These are phyloP conservation scores for Calonectria ilicicola DNA, from an alignment of 2,329 filamentous ascomycete species.

Conservation along the genomic window DNA sequence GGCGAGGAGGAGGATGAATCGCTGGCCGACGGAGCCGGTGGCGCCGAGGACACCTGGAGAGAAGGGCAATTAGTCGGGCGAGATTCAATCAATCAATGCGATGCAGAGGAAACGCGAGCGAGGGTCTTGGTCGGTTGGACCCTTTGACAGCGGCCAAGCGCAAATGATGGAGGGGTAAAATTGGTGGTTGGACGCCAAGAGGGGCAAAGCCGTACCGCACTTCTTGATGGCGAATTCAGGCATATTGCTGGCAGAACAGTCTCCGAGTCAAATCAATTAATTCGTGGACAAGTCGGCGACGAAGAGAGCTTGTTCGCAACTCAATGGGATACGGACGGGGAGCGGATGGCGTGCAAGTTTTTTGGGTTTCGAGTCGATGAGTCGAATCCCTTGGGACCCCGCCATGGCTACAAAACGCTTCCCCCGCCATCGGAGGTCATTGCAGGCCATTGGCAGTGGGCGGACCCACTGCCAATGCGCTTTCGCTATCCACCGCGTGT, in stretches of 20 bases:
- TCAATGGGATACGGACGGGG: not conserved
- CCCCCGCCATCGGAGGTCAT: slow-evolving; percentile 52
- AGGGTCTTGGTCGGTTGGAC: no score
- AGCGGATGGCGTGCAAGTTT: slow-evolving; percentile 26
- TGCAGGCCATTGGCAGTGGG: slow-evolving; percentile 39
- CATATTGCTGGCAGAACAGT: slow-evolving; percentile 20
- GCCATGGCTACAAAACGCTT: slow-evolving; percentile 33
- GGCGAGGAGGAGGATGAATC: slow-evolving; percentile 92
- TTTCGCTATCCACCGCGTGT: slow-evolving; percentile 28
- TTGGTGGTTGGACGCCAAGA: not conserved
- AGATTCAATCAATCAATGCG: not conserved
- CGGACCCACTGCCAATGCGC: slow-evolving; percentile 29
- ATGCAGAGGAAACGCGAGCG: not conserved
- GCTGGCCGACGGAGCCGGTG: slow-evolving; percentile 94
- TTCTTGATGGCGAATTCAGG: slow-evolving; percentile 68
- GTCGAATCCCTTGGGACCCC: slow-evolving; percentile 38
- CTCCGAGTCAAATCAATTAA: not conserved
- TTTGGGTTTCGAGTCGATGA: slow-evolving; percentile 36
- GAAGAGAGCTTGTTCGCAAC: not conserved
- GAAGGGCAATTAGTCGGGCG: slow-evolving; percentile 19
- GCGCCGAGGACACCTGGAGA: slow-evolving; percentile 81
- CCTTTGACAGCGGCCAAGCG: not conserved
- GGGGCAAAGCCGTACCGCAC: slow-evolving; percentile 61
- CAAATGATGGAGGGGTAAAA: slow-evolving; percentile 24
- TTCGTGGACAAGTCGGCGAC: not conserved